Evolutionary conservation across 495 filamentous ascomycete species (phyloP).

Genomic region (Penicillium arizonense): DNA sequence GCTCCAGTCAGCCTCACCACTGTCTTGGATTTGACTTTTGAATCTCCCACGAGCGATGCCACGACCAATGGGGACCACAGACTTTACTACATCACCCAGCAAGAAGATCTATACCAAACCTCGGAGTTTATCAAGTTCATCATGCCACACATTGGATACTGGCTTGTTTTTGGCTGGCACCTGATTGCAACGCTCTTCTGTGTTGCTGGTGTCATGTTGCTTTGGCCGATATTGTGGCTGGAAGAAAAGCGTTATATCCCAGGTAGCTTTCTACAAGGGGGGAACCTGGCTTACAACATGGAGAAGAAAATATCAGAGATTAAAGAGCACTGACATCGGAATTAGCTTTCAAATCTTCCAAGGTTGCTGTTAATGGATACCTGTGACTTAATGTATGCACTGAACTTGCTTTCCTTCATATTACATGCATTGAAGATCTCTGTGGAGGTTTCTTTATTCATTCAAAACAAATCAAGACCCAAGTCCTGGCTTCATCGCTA

Average conservation of each 20-base stretch:
- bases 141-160: constrained; percentile 36
- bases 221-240: constrained; percentile 54
- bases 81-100: constrained; percentile 67
- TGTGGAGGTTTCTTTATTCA: background rate
- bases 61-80: constrained; percentile 25
- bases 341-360: background rate
- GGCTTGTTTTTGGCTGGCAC: constrained; percentile 57
- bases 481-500: too few species aligned
- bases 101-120: constrained; percentile 82
- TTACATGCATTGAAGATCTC: background rate
- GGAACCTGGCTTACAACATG: constrained; percentile 29
- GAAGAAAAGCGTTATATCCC: constrained; percentile 39
- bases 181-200: constrained; percentile 61
- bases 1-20: constrained; percentile 69
- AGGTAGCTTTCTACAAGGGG: constrained; percentile 14
- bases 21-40: constrained; percentile 58
- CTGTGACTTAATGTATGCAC: background rate
- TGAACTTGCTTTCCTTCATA: background rate
- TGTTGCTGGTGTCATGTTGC: constrained; percentile 49
- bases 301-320: constrained; percentile 26
- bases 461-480: background rate
- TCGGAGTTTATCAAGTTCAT: constrained; percentile 75
- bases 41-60: constrained; percentile 15
- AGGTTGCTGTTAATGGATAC: background rate
- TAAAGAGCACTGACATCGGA: constrained; percentile 15